Evolutionary conservation across 306 rosid species (phyloP), one percentile per base, ranked within the genome.

Genomic region (Vigna angularis): DNA sequence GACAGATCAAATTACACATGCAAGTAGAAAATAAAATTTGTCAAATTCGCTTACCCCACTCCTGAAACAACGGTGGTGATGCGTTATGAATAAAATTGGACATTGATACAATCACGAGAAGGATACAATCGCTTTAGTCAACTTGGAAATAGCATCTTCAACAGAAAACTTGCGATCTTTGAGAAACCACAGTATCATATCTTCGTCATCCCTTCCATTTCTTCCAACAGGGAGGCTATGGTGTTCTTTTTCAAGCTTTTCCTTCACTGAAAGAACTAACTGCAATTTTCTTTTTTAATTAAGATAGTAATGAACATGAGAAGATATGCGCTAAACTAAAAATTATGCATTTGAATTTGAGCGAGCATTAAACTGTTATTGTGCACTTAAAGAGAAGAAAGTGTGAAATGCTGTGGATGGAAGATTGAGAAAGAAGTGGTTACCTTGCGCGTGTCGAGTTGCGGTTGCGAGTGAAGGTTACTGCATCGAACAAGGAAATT

Each of bases 201-300:
- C 96, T 76, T 95, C 99, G n/a, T 95, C 99, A 79, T 95, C 98
- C 76, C 99, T 90, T 74, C 99, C 99, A 83, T 93, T 87, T 75
- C 71, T 87, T 18, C 99, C 99, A 1, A 88, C 80, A 22, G 97
- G 99, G 74, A 95, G 99, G 64, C 61, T 55, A 17, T 16, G 62
- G 20, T 88, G 56, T 68, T 91, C 89, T 62, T 83, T 89, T 67
- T 88, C 89, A 80, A 95, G 99, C 83, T 83, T 93, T 83, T 87
- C 91, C 89, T 95, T 93, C 83, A 93, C 99, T 66, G 79, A 83
- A 76, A 91, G 70, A 77, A 95, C 90, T 26, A 95, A 83, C 99
- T 95, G 90, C 85, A 85, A 53, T 72, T 2, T 58, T 57, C 4
- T 24, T 4, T 40, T 66, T 11, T 26, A 26, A 59, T 61, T 28